Evolutionary conservation across 2,329 filamentous ascomycete species (phyloP).

Genomic region (Alternaria brassicae): DNA sequence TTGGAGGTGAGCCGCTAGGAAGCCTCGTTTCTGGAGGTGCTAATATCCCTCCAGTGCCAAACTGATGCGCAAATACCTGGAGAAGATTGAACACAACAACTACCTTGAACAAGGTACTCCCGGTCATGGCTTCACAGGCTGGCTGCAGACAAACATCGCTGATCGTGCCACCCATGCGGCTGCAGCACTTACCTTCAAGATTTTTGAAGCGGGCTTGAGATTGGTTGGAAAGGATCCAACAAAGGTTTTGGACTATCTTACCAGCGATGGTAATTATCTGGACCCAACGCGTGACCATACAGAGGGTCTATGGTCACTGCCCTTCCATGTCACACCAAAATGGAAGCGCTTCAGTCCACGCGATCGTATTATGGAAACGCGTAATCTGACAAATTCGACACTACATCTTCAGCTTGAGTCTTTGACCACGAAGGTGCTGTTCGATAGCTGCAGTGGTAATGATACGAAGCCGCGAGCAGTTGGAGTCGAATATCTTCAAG

Average conservation of each 20-base stretch:
- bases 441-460: constrained; percentile 33
- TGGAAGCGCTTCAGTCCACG: constrained; percentile 30
- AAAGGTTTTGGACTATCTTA: constrained; percentile 23
- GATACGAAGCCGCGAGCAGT: constrained; percentile 44
- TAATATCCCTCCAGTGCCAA: constrained; percentile 4
- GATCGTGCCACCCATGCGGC: constrained; percentile 14
- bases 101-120: constrained; percentile 22
- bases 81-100: constrained; percentile 29
- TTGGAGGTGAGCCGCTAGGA: constrained; percentile 18
- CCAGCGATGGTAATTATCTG: constrained; percentile 22
- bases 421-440: constrained; percentile 51
- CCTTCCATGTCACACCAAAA: constrained; percentile 22
- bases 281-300: constrained; percentile 32
- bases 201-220: constrained; percentile 23
- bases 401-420: constrained; percentile 43
- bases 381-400: constrained; percentile 11
- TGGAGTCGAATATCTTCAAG: constrained; percentile 54
- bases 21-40: neutral
- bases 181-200: constrained; percentile 10
- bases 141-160: constrained; percentile 27
- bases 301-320: constrained; percentile 51
- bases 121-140: constrained; percentile 30
- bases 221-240: constrained; percentile 24
- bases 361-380: constrained; percentile 21
- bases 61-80: constrained; percentile 26